phyloP scores from a whole-genome alignment of 2,329 filamentous ascomycete species.

The Thermochaetoides dissita region DNA sequence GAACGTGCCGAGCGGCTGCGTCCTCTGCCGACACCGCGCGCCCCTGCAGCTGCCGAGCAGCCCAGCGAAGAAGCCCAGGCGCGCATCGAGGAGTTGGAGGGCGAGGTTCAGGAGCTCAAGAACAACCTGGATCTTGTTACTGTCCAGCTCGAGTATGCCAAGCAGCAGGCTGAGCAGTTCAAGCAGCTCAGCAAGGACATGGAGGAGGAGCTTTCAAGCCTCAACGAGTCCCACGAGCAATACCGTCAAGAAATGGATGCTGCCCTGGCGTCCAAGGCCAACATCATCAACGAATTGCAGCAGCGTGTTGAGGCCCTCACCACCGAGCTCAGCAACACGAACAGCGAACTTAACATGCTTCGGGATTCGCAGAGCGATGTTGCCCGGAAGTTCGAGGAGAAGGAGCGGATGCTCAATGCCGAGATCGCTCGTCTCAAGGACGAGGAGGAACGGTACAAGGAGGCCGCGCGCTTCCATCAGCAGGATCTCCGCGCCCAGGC shows the following conservation, averaged over 20 bases:
- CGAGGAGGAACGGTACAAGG: slow-evolving; percentile 64
- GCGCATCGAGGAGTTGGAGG: slow-evolving; percentile 63
- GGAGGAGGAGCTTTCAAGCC: slow-evolving; percentile 72
- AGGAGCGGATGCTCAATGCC: slow-evolving; percentile 63
- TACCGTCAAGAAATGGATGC: slow-evolving; percentile 77
- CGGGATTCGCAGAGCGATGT: slow-evolving; percentile 70
- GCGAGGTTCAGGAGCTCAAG: slow-evolving; percentile 75
- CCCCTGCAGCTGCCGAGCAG: slow-evolving; percentile 25
- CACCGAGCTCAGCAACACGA: slow-evolving; percentile 65
- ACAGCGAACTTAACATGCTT: slow-evolving; percentile 65
- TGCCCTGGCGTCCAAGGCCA: slow-evolving; percentile 62
- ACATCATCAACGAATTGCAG: slow-evolving; percentile 65
- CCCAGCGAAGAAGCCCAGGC: slow-evolving; percentile 33
- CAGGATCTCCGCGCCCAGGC: slow-evolving; percentile 87
- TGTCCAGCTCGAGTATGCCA: slow-evolving; percentile 67
- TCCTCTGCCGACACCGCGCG: slow-evolving; percentile 56
- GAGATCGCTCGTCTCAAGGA: slow-evolving; percentile 74
- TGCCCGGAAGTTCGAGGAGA: slow-evolving; percentile 58
- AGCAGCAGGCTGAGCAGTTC: slow-evolving; percentile 73
- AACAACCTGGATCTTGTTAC: slow-evolving; percentile 72
- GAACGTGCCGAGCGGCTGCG: slow-evolving; percentile 73
- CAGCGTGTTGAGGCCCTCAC: slow-evolving; percentile 74
- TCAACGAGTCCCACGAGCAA: slow-evolving; percentile 69
- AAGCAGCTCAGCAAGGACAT: slow-evolving; percentile 73
- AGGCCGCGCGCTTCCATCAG: slow-evolving; percentile 72